Conservation (phyloP, 2,329 filamentous ascomycete species). For the Penicillium glabrum region DNA sequence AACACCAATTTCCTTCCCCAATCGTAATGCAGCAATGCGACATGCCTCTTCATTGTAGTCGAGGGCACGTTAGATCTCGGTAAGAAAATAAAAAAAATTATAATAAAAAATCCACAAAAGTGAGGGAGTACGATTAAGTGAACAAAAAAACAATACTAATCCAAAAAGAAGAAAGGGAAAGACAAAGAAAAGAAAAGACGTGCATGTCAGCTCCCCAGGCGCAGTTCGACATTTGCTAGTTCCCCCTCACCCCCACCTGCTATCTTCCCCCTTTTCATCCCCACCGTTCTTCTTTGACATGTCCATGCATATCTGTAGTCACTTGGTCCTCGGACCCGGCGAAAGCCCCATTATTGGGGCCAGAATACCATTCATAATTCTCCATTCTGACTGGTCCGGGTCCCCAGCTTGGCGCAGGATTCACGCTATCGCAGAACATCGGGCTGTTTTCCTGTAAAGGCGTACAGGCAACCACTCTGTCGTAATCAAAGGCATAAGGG, state of each 20-base stretch:
- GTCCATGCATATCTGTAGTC: slow-evolving; percentile 14
- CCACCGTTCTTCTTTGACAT: neutral
- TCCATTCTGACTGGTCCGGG: slow-evolving; percentile 18
- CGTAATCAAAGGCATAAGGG: slow-evolving; percentile 2
- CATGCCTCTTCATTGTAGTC: slow-evolving; percentile 12
- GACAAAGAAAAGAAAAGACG: neutral
- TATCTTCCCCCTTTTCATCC: neutral
- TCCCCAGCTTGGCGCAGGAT: slow-evolving; percentile 11
- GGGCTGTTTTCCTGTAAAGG: slow-evolving; percentile 21
- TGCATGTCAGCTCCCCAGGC: neutral
- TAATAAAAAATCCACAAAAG: neutral
- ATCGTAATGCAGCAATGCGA: slow-evolving; percentile 6
- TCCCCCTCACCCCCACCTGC: neutral
- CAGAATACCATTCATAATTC: slow-evolving; percentile 14
- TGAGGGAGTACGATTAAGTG: neutral
- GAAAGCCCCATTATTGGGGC: slow-evolving; percentile 17
- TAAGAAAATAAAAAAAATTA: slow-evolving; percentile 6
- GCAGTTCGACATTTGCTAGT: neutral
- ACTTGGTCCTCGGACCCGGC: slow-evolving; percentile 14
- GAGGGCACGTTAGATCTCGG: neutral
- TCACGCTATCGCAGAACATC: slow-evolving; percentile 30
- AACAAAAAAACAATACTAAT: neutral
- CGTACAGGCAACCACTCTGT: slow-evolving; percentile 31
- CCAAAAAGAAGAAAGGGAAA: neutral
- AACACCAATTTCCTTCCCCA: slow-evolving; percentile 1